Percentiles rank a stretch among this genome's conserved stretches.
Evolutionary conservation across 73 alveolate genomes (phyloP).

Genomic region (Blepharisma stoltei): DNA sequence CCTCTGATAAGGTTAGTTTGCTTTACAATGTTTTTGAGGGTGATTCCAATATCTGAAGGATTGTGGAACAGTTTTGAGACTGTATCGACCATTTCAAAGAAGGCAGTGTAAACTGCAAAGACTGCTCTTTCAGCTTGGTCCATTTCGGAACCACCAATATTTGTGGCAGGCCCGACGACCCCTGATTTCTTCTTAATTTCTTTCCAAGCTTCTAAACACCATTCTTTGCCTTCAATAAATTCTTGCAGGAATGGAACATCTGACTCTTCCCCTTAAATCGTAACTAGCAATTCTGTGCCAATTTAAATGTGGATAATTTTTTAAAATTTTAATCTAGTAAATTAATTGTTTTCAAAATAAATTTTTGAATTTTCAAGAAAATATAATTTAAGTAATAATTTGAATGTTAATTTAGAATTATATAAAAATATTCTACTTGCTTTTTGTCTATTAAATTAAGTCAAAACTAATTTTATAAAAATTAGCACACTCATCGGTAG

Average conservation of each 20-base stretch:
- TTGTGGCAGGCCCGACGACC: neutral
- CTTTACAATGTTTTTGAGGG: neutral
- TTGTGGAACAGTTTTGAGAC: neutral
- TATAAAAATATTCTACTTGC: no score
- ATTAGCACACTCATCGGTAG: no score
- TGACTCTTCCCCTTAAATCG: no score
- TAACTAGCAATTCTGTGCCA: no score
- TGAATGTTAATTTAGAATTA: no score
- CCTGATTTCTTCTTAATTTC: neutral
- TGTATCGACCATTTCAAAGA: neutral
- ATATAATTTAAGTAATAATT: no score
- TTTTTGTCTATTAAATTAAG: no score
- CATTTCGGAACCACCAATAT: slow-evolving; percentile 12
- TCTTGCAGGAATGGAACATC: slow-evolving; percentile 15
- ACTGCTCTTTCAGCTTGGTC: slow-evolving; percentile 26
- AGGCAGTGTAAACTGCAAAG: slow-evolving; percentile 16
- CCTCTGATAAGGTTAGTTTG: neutral
- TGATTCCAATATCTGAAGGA: neutral
- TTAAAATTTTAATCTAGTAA: no score
- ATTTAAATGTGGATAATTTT: no score
- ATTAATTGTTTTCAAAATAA: no score
- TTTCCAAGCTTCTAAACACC: neutral
- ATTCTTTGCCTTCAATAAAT: neutral
- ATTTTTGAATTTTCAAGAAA: no score
- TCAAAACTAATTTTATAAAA: no score